phyloP scores from a whole-genome alignment of 2,329 filamentous ascomycete genomes.

The Cladosporium sp. region DNA sequence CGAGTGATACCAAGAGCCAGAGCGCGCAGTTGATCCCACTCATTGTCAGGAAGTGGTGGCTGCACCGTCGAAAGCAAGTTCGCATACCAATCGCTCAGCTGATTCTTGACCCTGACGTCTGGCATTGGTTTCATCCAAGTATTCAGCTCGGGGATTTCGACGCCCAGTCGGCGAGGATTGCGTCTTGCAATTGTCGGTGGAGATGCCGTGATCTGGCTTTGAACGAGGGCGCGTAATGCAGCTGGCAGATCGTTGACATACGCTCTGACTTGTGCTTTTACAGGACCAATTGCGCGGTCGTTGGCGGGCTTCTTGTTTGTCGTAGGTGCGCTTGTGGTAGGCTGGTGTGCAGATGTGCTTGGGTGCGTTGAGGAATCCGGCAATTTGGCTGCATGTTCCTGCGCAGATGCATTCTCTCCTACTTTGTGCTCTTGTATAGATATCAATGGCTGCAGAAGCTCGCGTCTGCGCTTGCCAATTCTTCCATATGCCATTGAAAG shows the following conservation, averaged over 20 bases:
- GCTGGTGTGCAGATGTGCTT: neutral
- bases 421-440: neutral
- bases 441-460: conserved; percentile 42
- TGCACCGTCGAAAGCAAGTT: conserved; percentile 43
- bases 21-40: conserved; percentile 46
- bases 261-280: conserved; percentile 3
- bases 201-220: conserved; percentile 29
- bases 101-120: conserved; percentile 44
- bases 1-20: conserved; percentile 39
- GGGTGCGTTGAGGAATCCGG: neutral
- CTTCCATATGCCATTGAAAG: conserved; percentile 59
- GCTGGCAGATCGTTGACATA: conserved; percentile 2
- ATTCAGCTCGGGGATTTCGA: conserved; percentile 45
- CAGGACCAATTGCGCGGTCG: neutral
- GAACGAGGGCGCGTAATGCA: conserved; percentile 28
- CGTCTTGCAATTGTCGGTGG: conserved; percentile 35
- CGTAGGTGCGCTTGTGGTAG: neutral
- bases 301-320: neutral
- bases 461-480: conserved; percentile 52
- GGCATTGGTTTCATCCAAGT: conserved; percentile 50
- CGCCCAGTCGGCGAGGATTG: conserved; percentile 28
- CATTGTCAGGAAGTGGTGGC: conserved; percentile 46
- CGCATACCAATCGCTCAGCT: conserved; percentile 47
- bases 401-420: neutral
- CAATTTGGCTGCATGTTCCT: neutral